phyloP scores from a whole-genome alignment of 257 asterid genomes.

The Petrea volubilis region DNA sequence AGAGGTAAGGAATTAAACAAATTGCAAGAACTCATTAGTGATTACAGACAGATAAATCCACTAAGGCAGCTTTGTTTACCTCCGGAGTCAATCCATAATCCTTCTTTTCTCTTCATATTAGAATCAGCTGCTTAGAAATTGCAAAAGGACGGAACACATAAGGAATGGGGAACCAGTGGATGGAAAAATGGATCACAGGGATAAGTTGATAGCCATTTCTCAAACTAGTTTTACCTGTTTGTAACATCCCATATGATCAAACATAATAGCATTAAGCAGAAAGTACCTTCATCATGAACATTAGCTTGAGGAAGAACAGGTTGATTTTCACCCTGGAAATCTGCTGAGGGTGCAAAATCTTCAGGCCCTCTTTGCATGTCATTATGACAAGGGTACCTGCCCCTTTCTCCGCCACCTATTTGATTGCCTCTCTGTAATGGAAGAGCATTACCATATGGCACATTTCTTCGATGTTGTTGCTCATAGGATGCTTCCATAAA shows the following conservation, averaged over 20 bases:
- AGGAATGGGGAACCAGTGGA: conserved; percentile 8
- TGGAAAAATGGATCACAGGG: neutral
- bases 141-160: conserved; percentile 17
- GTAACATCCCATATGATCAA: neutral
- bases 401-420: conserved; percentile 29
- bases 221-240: neutral
- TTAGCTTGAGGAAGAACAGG: conserved; percentile 42
- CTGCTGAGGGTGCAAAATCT: conserved; percentile 40
- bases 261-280: conserved; percentile 19
- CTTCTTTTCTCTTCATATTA: conserved; percentile 38
- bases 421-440: conserved; percentile 30
- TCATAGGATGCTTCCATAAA: conserved; percentile 33
- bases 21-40: conserved; percentile 10
- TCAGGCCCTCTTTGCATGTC: conserved; percentile 32
- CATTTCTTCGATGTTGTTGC: conserved; percentile 32
- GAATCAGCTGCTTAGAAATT: conserved; percentile 44
- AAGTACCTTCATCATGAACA: conserved; percentile 60
- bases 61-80: conserved; percentile 36
- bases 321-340: conserved; percentile 66
- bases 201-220: neutral
- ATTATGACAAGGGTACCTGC: conserved; percentile 27
- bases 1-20: neutral
- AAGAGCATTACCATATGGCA: conserved; percentile 27
- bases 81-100: conserved; percentile 34
- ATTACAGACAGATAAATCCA: neutral